A percentile compares a stretch with the other conserved stretches of the same genome.
Evolutionary conservation across 2,329 filamentous ascomycete species (phyloP).

Genomic region (Aspergillus sp.): DNA sequence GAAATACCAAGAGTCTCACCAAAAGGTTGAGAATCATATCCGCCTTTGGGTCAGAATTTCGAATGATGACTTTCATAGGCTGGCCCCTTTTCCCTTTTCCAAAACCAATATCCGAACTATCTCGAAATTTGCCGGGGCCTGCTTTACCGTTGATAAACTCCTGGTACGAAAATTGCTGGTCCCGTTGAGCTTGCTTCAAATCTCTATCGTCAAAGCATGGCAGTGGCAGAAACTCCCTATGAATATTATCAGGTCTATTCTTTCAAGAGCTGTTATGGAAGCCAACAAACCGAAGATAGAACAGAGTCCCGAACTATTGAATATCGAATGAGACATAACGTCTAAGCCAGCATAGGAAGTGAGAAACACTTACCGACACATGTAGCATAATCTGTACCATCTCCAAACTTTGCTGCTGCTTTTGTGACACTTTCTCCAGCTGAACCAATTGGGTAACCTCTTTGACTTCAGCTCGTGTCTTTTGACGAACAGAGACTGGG

Average conservation of each 20-base stretch:
- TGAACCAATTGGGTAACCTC: conserved; percentile 3
- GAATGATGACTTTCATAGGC: conserved; percentile 37
- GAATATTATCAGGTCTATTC: conserved; percentile 9
- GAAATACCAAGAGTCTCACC: conserved; percentile 26
- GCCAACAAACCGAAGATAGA: conserved; percentile 28
- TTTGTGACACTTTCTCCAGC: conserved; percentile 15
- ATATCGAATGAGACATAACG: conserved; percentile 1
- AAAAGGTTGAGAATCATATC: conserved; percentile 45
- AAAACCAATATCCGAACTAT: conserved; percentile 7
- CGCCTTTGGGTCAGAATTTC: conserved; percentile 34
- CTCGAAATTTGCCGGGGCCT: conserved; percentile 2
- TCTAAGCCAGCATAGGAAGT: not conserved
- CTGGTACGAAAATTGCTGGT: conserved; percentile 21
- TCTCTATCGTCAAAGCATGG: conserved; percentile 30
- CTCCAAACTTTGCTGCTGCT: conserved; percentile 43
- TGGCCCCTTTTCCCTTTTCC: conserved; percentile 21
- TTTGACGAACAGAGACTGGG: conserved; percentile 6
- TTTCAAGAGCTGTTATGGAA: not conserved
- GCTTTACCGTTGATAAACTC: conserved; percentile 21
- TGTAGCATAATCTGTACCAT: conserved; percentile 46
- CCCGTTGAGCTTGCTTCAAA: conserved; percentile 19
- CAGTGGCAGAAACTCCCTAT: conserved; percentile 30
- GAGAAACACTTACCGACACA: conserved; percentile 34
- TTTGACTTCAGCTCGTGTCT: conserved; percentile 10
- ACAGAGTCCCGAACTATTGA: conserved; percentile 29